Percentiles rank a stretch among this genome's conserved stretches.
phyloP scores from a whole-genome alignment of 768 basidiomycete species.

The Boletus pseudopeckii region DNA sequence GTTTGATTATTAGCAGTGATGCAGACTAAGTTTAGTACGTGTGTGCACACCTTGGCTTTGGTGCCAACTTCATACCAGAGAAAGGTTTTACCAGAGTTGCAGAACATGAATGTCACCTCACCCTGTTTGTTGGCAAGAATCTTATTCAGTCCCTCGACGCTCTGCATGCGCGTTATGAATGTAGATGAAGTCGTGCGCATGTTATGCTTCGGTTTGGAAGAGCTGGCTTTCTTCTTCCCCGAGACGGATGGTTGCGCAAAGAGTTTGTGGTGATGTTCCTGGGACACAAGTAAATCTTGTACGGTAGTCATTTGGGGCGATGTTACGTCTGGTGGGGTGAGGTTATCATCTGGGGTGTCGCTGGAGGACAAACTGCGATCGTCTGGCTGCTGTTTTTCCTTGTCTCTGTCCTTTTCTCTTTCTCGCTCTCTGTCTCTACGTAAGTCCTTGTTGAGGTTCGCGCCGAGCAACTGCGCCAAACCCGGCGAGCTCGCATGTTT shows the following conservation, averaged over 20 bases:
- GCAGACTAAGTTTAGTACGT: background rate
- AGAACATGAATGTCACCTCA: constrained; percentile 84
- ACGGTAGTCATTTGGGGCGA: constrained; percentile 33
- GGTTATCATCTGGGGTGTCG: constrained; percentile 65
- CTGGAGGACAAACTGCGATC: constrained; percentile 79
- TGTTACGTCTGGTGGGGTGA: constrained; percentile 40
- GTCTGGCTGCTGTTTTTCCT: constrained; percentile 39
- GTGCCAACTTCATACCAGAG: constrained; percentile 85
- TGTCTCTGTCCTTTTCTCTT: constrained; percentile 41
- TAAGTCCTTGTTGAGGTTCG: constrained; percentile 53
- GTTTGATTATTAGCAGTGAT: constrained; percentile 5
- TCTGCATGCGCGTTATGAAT: constrained; percentile 86
- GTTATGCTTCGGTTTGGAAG: constrained; percentile 81
- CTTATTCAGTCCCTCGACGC: constrained; percentile 70
- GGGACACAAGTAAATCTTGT: constrained; percentile 27
- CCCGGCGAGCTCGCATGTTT: constrained; percentile 57
- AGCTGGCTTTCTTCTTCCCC: constrained; percentile 59
- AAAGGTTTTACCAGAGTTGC: constrained; percentile 80
- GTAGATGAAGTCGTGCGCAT: constrained; percentile 89
- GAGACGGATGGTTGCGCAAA: constrained; percentile 52
- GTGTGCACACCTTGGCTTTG: constrained; percentile 66
- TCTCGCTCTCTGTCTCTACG: constrained; percentile 43
- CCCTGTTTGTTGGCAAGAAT: constrained; percentile 74
- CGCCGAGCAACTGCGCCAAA: constrained; percentile 64
- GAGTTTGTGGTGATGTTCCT: constrained; percentile 46